Base-by-base conservation (phyloP, 495 filamentous ascomycete species). In the Talaromyces nanjingensis region DNA sequence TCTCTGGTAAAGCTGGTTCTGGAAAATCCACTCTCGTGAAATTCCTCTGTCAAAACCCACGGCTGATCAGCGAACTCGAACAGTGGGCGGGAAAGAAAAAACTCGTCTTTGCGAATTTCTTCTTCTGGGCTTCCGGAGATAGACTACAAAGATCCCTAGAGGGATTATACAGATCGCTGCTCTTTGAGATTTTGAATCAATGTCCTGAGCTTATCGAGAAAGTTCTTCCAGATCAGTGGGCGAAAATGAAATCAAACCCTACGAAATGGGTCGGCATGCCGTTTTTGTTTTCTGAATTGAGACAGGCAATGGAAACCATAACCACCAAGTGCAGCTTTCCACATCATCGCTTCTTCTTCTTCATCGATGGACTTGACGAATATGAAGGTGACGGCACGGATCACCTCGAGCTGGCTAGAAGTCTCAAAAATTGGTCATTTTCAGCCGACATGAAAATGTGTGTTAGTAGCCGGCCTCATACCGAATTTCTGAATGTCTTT, bases 341-440 rank as follows among this genome's bases (percentile, higher is more conserved):
- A 9, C 45, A 49, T 49, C 45, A 49, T 49, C 45, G 45, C 6
- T 49, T 55, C 14, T 55, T 24, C 52, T 54, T 55, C 59, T 76
- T 83, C 56, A 72, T 84, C 25, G 81, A 82, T 63, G 78, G 77
- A 4, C 66, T 82, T 1, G 79, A 81, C 57, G 79, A 83, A 56
- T 78, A 58, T 56, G 70, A 60, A 12, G 66, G 64, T 0, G 62
- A 75, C 9, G 59, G 71, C 61, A 25, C 22, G 4, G 69, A 72
- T 6, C 57, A 76, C 6, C 55, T 75, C 14, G 52, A 70, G 1
- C 25, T 55, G 20, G 18, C 52, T 16, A 29, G 11, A 20, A 55
- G 11, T 18, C 52, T 55, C 25, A 8, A 29, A 7, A 12, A 55
- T 29, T 55, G 52, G 52, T 22, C 52, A 7, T 18, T 25, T 14